Evolutionary conservation across 2,329 filamentous ascomycete genomes (phyloP), one percentile per base, ranked within the genome.

Genomic region (Fusarium sp.): DNA sequence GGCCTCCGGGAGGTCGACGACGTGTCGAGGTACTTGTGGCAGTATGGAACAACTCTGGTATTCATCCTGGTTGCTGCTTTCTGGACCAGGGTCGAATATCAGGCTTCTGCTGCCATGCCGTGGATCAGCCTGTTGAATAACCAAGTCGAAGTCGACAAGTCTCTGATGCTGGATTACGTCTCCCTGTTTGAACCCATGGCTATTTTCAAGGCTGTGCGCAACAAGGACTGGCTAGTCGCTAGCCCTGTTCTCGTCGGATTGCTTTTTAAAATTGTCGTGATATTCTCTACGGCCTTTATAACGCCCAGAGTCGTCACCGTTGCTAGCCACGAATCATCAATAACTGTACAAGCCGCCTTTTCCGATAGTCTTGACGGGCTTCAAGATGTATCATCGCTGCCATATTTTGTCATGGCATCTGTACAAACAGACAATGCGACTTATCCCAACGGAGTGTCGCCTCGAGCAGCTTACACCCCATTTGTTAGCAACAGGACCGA

Each of bases 31-130:
- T 84, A 84, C 37, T 60, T 84, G 30, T 85, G 82, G 80, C 80
- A 83, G 59, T 83, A 83, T 61, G 80, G 78, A 14, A 80, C 81
- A 3, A 80, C 81, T 0, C 77, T 81, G 11, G 65, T 85, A 14
- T 74, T 84, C 54, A 79, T 79, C 5, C 60, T 82, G 0, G 69
- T 82, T 17, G 80, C 81, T 6, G 79, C 78, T 14, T 38, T 80
- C 10, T 85, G 84, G 82, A 72, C 71, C 11, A 78, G 83, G 17
- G 82, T 83, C 11, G 84, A 85, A 57, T 83, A 81, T 63, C 84
- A 85, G 66, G 76, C 81, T n/a, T 82, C 82, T 45, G 71, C 77
- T 11, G 74, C 78, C 1, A 83, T 84, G 37, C 84, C 84, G 1
- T 85, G 84, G 84, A 68, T 80, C 4, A 80, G 80, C 2, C 74